Percentiles rank a stretch among this genome's conserved stretches.
Conservation (phyloP, 75 land plant species). For the Isoetes taiwanensis region DNA sequence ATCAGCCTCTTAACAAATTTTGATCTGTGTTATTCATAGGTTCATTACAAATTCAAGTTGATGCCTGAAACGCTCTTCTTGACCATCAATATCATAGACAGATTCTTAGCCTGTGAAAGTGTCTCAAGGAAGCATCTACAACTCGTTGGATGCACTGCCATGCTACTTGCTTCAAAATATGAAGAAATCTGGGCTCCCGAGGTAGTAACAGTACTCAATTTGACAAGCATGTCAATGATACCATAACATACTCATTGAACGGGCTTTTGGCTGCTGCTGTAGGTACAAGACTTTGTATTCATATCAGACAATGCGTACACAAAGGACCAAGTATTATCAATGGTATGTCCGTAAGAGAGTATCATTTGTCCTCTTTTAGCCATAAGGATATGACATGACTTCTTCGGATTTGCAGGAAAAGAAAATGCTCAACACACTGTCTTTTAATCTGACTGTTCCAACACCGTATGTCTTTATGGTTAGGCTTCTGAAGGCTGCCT, state of each 20-base stretch:
- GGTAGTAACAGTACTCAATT: background rate
- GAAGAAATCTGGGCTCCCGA: background rate
- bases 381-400: background rate
- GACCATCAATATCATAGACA: background rate
- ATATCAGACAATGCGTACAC: conserved; percentile 50
- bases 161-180: background rate
- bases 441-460: conserved; percentile 45
- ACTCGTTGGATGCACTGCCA: background rate
- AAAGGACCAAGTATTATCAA: conserved; percentile 40
- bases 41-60: background rate
- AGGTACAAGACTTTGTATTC: conserved; percentile 47
- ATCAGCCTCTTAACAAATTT: background rate
- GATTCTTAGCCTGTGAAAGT: background rate
- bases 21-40: background rate
- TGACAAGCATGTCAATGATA: background rate
- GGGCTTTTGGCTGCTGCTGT: background rate
- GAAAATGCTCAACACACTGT: conserved; percentile 36
- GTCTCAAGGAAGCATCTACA: background rate
- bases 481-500: conserved; percentile 55
- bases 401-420: conserved; percentile 32
- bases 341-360: conserved; percentile 21
- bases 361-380: background rate
- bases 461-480: conserved; percentile 52
- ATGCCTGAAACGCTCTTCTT: background rate
- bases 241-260: background rate